Evolutionary conservation across 2,329 filamentous ascomycete species (phyloP).

Genomic region (Monosporascus ibericus): DNA sequence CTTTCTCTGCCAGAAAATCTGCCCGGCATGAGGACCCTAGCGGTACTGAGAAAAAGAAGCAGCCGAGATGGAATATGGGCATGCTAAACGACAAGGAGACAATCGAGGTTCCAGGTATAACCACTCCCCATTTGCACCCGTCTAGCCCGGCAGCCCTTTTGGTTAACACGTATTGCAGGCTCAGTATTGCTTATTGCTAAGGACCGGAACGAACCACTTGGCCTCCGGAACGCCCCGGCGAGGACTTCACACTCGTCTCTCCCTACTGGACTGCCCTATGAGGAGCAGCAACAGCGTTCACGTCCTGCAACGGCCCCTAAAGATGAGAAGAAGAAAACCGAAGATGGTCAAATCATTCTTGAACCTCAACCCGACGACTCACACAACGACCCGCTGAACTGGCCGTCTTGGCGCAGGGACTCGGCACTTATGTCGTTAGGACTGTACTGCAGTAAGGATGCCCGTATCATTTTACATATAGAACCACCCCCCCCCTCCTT

Average conservation of each 20-base stretch:
- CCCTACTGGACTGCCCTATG: constrained; percentile 37
- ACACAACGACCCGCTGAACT: constrained; percentile 86
- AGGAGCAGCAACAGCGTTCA: constrained; percentile 20
- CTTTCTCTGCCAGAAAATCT: constrained; percentile 11
- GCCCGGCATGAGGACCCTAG: constrained; percentile 3
- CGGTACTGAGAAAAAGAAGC: constrained; percentile 8
- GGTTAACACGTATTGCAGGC: constrained; percentile 31
- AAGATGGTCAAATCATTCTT: constrained; percentile 77
- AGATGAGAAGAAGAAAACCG: constrained; percentile 64
- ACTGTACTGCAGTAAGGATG: constrained; percentile 64
- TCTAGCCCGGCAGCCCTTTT: neutral
- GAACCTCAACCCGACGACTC: constrained; percentile 91
- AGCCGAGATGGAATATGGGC: constrained; percentile 57
- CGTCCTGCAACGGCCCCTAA: constrained; percentile 9
- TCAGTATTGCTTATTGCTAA: constrained; percentile 52
- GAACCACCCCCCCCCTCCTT: too few species aligned
- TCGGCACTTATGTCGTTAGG: constrained; percentile 74
- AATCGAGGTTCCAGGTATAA: constrained; percentile 77
- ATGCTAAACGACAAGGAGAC: constrained; percentile 76
- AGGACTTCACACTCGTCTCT: constrained; percentile 54
- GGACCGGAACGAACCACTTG: constrained; percentile 53
- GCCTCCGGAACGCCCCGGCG: constrained; percentile 49
- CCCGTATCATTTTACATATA: too few species aligned
- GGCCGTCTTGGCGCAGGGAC: constrained; percentile 78
- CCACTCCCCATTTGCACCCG: neutral